These are phyloP conservation scores for Euphrasia confusa DNA, from an alignment of 257 asterid species.

Conservation along the genomic window DNA sequence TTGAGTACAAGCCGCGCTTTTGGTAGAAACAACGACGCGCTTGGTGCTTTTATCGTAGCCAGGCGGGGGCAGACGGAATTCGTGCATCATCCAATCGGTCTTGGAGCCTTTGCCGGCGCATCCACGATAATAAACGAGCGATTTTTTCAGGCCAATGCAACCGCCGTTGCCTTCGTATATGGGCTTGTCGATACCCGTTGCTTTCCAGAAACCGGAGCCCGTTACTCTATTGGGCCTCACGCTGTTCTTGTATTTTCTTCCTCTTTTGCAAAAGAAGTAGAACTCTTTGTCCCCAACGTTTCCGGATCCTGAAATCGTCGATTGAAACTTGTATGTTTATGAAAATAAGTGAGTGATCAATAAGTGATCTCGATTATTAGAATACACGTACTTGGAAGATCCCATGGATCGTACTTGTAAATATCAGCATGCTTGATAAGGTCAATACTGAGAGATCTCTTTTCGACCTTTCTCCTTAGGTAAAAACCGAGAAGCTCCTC, in stretches of 20 bases:
- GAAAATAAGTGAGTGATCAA: no score
- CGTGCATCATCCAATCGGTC: constrained; percentile 64
- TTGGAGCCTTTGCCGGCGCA: constrained; percentile 46
- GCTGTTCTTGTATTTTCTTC: constrained; percentile 53
- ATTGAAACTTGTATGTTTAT: no score
- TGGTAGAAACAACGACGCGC: constrained; percentile 4
- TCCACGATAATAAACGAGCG: constrained; percentile 52
- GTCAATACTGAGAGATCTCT: constrained; percentile 27
- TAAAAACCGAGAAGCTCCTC: constrained; percentile 53
- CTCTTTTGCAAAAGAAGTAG: constrained; percentile 56
- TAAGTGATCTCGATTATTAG: background rate
- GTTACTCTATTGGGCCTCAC: constrained; percentile 54
- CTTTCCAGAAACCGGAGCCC: constrained; percentile 57
- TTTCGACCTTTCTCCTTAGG: constrained; percentile 40
- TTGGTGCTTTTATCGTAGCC: background rate
- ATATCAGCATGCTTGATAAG: constrained; percentile 44
- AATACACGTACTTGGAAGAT: constrained; percentile 38
- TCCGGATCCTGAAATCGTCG: constrained; percentile 22
- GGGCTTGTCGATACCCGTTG: constrained; percentile 54
- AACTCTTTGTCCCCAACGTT: constrained; percentile 43
- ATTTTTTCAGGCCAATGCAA: constrained; percentile 49
- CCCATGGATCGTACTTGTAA: constrained; percentile 58
- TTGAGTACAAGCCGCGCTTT: constrained; percentile 13
- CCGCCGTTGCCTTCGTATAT: constrained; percentile 19
- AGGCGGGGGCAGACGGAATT: constrained; percentile 41